Percentiles rank a stretch among this genome's conserved stretches.
Conservation (phyloP, 805 yeast genomes). For the Starmera dryadoides region DNA sequence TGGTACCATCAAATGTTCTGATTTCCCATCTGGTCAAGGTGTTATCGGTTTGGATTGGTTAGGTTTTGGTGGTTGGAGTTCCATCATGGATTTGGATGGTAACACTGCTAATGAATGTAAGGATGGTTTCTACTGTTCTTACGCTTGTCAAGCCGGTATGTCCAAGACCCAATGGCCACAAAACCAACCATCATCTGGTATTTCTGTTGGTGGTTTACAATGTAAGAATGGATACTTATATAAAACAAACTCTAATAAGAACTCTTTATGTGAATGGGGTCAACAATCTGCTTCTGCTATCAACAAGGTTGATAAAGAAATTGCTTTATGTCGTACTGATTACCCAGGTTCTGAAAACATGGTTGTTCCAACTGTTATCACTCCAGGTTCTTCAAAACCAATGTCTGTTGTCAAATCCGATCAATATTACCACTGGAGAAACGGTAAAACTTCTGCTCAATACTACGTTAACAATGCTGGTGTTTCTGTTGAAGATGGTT, state of each 20-base stretch:
- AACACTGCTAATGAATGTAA: conserved; percentile 65
- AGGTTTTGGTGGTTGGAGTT: conserved; percentile 48
- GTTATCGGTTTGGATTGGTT: conserved; percentile 65
- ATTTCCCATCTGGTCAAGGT: conserved; percentile 78
- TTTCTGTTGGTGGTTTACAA: conserved; percentile 86
- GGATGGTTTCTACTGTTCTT: conserved; percentile 93
- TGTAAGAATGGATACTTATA: conserved; percentile 82
- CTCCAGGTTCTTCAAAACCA: conserved; percentile 56
- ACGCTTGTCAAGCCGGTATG: conserved; percentile 98
- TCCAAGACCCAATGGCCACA: conserved; percentile 98
- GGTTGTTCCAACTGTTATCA: conserved; percentile 86
- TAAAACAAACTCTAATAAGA: conserved; percentile 63
- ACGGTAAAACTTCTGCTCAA: conserved; percentile 83
- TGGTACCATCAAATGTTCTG: conserved; percentile 61
- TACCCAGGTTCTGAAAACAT: conserved; percentile 99
- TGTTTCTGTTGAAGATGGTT: conserved; percentile 82
- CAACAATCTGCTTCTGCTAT: conserved; percentile 59
- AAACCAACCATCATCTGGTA: conserved; percentile 80
- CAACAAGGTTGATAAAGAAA: conserved; percentile 52
- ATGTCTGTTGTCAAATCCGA: conserved; percentile 76
- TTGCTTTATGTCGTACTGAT: conserved; percentile 95
- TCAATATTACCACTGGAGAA: conserved; percentile 75
- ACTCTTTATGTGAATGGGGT: conserved; percentile 87
- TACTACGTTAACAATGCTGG: conserved; percentile 98
- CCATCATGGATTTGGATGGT: conserved; percentile 53